Evolutionary conservation across 2,329 filamentous ascomycete genomes (phyloP).

Genomic region (Gyromitra esculenta): DNA sequence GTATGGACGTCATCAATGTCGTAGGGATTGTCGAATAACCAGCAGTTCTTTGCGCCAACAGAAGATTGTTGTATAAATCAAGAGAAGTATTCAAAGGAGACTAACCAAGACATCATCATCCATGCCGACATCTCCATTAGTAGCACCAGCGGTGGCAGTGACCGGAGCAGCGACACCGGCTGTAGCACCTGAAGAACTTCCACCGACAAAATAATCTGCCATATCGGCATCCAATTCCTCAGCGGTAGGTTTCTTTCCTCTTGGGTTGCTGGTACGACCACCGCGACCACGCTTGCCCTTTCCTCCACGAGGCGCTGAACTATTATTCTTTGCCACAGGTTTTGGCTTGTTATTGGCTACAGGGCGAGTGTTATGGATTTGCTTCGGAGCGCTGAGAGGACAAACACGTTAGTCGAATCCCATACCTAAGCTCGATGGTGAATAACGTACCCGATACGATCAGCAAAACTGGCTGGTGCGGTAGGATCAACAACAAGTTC

Average conservation of each 20-base stretch:
- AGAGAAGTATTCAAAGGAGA: constrained; percentile 44
- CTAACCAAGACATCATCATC: constrained; percentile 62
- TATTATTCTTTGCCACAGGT: constrained; percentile 61
- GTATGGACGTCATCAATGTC: constrained; percentile 8
- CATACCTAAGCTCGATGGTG: constrained; percentile 33
- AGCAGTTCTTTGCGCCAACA: background rate
- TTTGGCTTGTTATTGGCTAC: constrained; percentile 69
- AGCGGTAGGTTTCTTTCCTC: constrained; percentile 82
- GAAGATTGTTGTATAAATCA: constrained; percentile 39
- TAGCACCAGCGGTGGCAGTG: constrained; percentile 58
- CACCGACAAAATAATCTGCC: constrained; percentile 84
- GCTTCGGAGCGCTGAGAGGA: constrained; percentile 47
- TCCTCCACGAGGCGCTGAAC: constrained; percentile 61
- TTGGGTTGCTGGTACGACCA: constrained; percentile 65
- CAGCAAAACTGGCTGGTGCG: constrained; percentile 66
- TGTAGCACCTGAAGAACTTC: constrained; percentile 61
- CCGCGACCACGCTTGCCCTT: constrained; percentile 66
- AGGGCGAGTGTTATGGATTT: constrained; percentile 40
- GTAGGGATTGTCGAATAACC: background rate
- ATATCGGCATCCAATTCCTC: constrained; percentile 98
- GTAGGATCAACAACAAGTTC: constrained; percentile 80
- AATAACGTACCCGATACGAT: constrained; percentile 78
- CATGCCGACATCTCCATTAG: constrained; percentile 67
- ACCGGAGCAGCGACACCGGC: constrained; percentile 64
- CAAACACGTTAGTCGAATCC: constrained; percentile 24